Percentiles rank a stretch among this genome's conserved stretches.
Evolutionary conservation across 257 asterid genomes (phyloP).

Genomic region (Haberlea rhodopensis): DNA sequence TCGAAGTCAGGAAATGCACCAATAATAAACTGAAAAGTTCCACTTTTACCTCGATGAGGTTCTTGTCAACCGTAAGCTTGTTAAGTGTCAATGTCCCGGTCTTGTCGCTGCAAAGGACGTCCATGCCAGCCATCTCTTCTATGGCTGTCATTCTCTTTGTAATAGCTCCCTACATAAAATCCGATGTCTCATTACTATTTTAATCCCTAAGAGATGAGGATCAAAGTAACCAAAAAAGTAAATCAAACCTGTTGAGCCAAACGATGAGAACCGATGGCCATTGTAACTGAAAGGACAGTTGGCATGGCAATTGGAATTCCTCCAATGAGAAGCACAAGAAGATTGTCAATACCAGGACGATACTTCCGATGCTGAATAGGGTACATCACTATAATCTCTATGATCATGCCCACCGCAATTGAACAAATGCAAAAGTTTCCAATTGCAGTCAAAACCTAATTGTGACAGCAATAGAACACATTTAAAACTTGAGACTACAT

Average conservation of each 20-base stretch:
- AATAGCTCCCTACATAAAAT: slow-evolving; percentile 74
- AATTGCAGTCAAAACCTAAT: slow-evolving; percentile 89
- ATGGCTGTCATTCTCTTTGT: slow-evolving; percentile 98
- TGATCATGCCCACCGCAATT: slow-evolving; percentile 85
- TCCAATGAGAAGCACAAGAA: slow-evolving; percentile 93
- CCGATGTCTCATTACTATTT: slow-evolving; percentile 10
- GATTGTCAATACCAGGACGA: slow-evolving; percentile 97
- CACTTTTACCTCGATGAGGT: slow-evolving; percentile 73
- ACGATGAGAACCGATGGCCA: slow-evolving; percentile 98
- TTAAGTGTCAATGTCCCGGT: slow-evolving; percentile 89
- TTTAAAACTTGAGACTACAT: background rate
- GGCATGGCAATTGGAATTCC: slow-evolving; percentile 99
- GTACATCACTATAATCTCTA: slow-evolving; percentile 90
- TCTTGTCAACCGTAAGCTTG: slow-evolving; percentile 95
- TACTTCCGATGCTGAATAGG: slow-evolving; percentile 85
- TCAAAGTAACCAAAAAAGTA: slow-evolving; percentile 17
- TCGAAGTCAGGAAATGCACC: too few species aligned
- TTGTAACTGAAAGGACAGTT: slow-evolving; percentile 91
- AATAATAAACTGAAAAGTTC: background rate
- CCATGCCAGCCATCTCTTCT: slow-evolving; percentile 99
- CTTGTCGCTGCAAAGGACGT: slow-evolving; percentile 95
- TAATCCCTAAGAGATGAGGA: slow-evolving; percentile 5
- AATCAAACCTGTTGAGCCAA: slow-evolving; percentile 81
- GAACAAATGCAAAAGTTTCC: slow-evolving; percentile 98
- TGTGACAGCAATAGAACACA: slow-evolving; percentile 15